A percentile compares a stretch with the other conserved stretches of the same genome.
These are phyloP conservation scores for Simmondsia chinensis DNA, from an alignment of 148 eudicot genomes.

Conservation along the genomic window DNA sequence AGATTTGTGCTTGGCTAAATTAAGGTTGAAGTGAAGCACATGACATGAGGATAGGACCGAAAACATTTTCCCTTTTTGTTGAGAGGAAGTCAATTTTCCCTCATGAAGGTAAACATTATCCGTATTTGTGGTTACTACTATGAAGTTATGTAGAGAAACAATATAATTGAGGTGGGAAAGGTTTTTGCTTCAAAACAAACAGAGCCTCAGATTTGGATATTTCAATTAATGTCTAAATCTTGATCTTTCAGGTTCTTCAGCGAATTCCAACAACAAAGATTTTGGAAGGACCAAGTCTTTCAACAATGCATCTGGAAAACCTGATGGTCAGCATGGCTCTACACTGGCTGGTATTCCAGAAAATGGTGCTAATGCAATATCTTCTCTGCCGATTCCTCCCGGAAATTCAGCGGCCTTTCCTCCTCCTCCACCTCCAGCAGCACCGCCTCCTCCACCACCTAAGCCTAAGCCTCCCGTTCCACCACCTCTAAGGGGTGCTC, in stretches of 20 bases:
- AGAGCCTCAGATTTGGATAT: neutral
- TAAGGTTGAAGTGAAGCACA: no score
- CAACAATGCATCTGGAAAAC: neutral
- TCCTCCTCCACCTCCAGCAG: slow-evolving; percentile 27
- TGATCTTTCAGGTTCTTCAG: slow-evolving; percentile 32
- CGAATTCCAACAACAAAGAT: slow-evolving; percentile 15
- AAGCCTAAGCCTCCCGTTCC: slow-evolving; percentile 54
- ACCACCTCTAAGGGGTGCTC: slow-evolving; percentile 43
- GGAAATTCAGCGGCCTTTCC: slow-evolving; percentile 27
- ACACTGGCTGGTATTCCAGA: slow-evolving; percentile 8
- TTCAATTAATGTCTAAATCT: neutral
- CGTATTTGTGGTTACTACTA: no score
- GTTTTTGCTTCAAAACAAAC: neutral
- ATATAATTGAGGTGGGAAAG: no score
- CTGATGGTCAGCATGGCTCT: slow-evolving; percentile 4
- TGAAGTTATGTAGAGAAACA: no score
- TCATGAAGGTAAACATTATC: no score
- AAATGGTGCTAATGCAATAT: slow-evolving; percentile 1
- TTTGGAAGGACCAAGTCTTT: slow-evolving; percentile 12
- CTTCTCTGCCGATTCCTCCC: slow-evolving; percentile 24
- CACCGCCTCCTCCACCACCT: slow-evolving; percentile 49
- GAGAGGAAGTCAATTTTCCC: no score
- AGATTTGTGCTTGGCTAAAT: no score
- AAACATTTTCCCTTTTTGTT: no score
- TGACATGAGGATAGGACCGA: no score